Evolutionary conservation across 108 stramenopile species (phyloP).

Genomic region (Nannochloropsis gaditana): DNA sequence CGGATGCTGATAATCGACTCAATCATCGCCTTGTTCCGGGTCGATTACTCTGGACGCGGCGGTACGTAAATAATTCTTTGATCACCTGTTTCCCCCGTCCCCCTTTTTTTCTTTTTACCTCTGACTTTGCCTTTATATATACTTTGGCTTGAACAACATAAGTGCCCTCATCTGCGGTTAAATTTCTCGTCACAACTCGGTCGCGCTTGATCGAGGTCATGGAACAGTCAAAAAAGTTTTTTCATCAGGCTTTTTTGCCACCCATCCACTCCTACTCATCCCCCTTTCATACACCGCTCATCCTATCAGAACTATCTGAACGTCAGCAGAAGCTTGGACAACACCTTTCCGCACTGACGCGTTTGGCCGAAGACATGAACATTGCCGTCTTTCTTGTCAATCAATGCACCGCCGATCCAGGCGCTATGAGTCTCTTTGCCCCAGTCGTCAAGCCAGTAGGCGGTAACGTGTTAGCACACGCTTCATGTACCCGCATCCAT

Average conservation of each 20-base stretch:
- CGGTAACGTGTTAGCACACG: constrained; percentile 60
- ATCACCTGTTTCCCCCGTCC: neutral
- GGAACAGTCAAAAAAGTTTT: too few relatives aligned
- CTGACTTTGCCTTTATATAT: constrained; percentile 18
- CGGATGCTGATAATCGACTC: constrained; percentile 58
- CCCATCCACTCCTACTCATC: too few relatives aligned
- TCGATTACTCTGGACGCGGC: constrained; percentile 53
- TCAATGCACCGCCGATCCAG: constrained; percentile 58
- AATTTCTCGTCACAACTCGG: too few relatives aligned
- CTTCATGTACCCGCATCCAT: constrained; percentile 56
- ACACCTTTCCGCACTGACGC: constrained; percentile 49
- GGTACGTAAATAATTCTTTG: neutral
- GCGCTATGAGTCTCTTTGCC: constrained; percentile 49
- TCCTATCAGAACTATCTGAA: constrained; percentile 55
- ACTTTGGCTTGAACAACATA: neutral
- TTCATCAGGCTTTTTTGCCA: too few relatives aligned
- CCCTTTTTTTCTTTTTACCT: neutral
- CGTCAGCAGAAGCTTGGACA: constrained; percentile 59
- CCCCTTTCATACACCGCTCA: neutral
- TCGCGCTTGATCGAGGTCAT: too few relatives aligned
- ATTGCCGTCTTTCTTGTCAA: constrained; percentile 57
- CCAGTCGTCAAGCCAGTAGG: constrained; percentile 57
- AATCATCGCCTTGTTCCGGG: constrained; percentile 54
- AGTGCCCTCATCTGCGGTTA: neutral
- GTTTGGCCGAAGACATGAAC: constrained; percentile 55